Evolutionary conservation across 2,329 filamentous ascomycete species (phyloP).

Genomic region (Tolypocladium album): DNA sequence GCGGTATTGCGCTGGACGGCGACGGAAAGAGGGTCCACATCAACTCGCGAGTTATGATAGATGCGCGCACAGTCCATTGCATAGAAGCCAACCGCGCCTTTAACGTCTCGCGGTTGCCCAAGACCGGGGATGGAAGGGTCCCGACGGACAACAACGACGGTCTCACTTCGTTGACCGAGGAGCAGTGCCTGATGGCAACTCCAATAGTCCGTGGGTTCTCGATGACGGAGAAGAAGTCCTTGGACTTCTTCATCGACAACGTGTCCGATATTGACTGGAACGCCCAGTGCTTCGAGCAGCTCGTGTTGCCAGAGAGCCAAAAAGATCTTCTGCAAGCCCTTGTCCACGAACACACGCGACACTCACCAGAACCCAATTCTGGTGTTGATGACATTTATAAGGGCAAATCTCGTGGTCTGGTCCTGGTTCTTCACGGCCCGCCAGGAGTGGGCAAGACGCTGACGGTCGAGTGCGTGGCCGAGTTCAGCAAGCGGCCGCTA

Average conservation of each 20-base stretch:
- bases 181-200: not conserved
- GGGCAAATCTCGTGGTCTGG: constrained; percentile 32
- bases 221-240: not conserved
- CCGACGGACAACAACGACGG: not conserved
- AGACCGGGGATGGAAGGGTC: not conserved
- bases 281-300: not conserved
- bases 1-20: not conserved
- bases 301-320: not conserved
- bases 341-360: not conserved
- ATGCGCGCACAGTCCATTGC: not conserved
- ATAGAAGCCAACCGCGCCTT: not conserved
- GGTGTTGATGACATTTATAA: constrained; percentile 27
- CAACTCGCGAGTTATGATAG: not conserved
- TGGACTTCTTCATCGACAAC: constrained; percentile 8
- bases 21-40: not conserved
- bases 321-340: not conserved
- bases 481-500: constrained; percentile 30
- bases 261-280: not conserved
- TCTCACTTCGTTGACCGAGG: not conserved
- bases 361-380: not conserved
- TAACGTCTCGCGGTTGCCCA: not conserved
- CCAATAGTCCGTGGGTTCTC: not conserved
- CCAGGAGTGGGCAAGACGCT: constrained; percentile 39
- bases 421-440: constrained; percentile 34
- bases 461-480: constrained; percentile 30